These are phyloP conservation scores for Fomitiporia mediterranea DNA, from an alignment of 1,284 basidiomycete genomes.

Conservation along the genomic window DNA sequence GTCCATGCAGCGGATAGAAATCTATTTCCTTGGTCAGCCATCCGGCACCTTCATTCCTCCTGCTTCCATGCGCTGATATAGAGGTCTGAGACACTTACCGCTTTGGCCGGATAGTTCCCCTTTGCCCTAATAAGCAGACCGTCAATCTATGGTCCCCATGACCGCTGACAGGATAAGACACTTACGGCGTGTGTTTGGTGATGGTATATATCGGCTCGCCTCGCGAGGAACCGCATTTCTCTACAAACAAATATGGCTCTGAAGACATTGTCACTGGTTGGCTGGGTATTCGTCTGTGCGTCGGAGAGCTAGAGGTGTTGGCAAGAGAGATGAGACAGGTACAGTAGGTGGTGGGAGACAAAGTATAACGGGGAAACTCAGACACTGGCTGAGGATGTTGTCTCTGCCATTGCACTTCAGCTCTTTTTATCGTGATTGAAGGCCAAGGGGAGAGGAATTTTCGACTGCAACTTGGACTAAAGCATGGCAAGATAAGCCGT, in stretches of 20 bases:
- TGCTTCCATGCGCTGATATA: neutral
- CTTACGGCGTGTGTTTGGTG: constrained; percentile 40
- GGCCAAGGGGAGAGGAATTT: constrained; percentile 6
- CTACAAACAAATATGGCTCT: constrained; percentile 37
- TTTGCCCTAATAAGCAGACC: constrained; percentile 6
- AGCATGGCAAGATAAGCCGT: constrained; percentile 18
- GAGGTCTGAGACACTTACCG: constrained; percentile 6
- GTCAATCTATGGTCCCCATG: neutral
- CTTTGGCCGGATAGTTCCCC: constrained; percentile 14
- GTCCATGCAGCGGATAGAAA: constrained; percentile 42
- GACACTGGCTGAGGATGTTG: neutral
- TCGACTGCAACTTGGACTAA: constrained; percentile 5
- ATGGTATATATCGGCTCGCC: constrained; percentile 41
- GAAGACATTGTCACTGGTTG: constrained; percentile 17
- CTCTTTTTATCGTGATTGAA: constrained; percentile 16
- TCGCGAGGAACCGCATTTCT: constrained; percentile 37
- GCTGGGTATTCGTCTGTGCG: too few relatives aligned
- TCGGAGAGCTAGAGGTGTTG: too few relatives aligned
- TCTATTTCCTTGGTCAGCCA: constrained; percentile 23
- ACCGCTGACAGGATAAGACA: constrained; percentile 15
- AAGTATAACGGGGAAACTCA: neutral
- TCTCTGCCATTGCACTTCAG: neutral
- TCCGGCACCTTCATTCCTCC: neutral
- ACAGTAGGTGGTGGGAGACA: neutral
- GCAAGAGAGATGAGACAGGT: neutral